Evolutionary conservation across 805 yeast species (phyloP).

Genomic region (Ogataea minuta): DNA sequence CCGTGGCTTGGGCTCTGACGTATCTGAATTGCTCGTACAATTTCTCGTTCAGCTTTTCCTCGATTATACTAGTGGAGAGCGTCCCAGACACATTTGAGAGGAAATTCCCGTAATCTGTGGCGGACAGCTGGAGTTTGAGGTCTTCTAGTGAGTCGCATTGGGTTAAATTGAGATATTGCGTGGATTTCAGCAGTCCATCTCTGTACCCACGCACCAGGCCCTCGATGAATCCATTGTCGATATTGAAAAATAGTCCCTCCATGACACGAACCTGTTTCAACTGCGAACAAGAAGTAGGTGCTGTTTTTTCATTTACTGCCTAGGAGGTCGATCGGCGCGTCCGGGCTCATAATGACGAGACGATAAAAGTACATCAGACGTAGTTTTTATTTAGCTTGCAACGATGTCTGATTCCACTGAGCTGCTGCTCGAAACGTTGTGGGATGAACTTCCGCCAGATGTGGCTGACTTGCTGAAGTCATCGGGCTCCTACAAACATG

Average conservation of each 20-base stretch:
- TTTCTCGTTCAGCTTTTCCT: slow-evolving; percentile 70
- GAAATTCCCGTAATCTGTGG: slow-evolving; percentile 94
- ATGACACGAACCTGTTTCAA: slow-evolving; percentile 36
- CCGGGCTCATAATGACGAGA: slow-evolving; percentile 11
- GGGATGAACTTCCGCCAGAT: slow-evolving; percentile 28
- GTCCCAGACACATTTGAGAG: slow-evolving; percentile 78
- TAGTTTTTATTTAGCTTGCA: neutral
- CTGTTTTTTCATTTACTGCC: slow-evolving; percentile 8
- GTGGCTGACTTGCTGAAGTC: slow-evolving; percentile 26
- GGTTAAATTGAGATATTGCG: slow-evolving; percentile 87
- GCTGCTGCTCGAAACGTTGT: slow-evolving; percentile 38
- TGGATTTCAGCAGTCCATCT: slow-evolving; percentile 69
- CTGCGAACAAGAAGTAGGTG: slow-evolving; percentile 5
- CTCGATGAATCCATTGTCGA: slow-evolving; percentile 87
- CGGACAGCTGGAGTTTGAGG: slow-evolving; percentile 86
- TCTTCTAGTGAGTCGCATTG: slow-evolving; percentile 97
- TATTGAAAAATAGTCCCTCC: slow-evolving; percentile 94
- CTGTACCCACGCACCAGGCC: slow-evolving; percentile 94
- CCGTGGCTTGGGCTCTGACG: slow-evolving; percentile 78
- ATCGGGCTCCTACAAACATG: slow-evolving; percentile 34
- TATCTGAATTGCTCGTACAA: slow-evolving; percentile 83
- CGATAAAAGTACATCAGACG: neutral
- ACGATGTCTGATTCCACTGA: slow-evolving; percentile 16
- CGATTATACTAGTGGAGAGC: slow-evolving; percentile 84
- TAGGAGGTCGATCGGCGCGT: slow-evolving; percentile 10